Evolutionary conservation across 1,284 basidiomycete species (phyloP), one percentile per base, ranked within the genome.

Genomic region (Tilletia setariae): DNA sequence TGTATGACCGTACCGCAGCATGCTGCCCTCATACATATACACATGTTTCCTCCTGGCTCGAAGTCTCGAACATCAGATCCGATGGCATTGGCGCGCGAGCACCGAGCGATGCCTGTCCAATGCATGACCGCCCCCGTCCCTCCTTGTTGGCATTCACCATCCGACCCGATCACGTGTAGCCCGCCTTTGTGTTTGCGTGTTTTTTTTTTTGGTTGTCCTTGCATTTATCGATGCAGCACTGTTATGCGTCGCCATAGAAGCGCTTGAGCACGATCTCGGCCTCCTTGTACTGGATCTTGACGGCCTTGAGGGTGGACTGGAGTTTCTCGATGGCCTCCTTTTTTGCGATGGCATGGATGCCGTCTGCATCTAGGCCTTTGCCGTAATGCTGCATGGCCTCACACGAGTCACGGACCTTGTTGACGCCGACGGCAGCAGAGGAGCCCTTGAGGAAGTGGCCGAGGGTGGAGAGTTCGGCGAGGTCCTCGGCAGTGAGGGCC

Each of bases 361-460:
- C 80, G 63, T 80, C 78, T 21, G 75, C 75, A 42, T 86, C 85
- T 23, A 84, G 82, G 51, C 76, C 72, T 68, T 85, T 86, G 64
- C 93, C 93, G 79, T 90, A 80, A 83, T 94, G 89, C 83, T 95
- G 93, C 82, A 95, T 94, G 83, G 88, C 87, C 83, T 93, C 92
- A 84, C 93, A 95, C 59, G 89, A 89, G 32, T 85, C 86, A 80
- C 92, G 89, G 67, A 97, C 92, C 76, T 88, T 88, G 73, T 86
- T 85, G 49, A 94, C 88, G 44, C 93, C 93, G 53, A 96, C 87
- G 1, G 94, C 92, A 16, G 93, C 93, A 40, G 92, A 94, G 1
- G 93, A 94, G 63, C 93, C 94, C 83, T 96, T 97, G 80, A 97
- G 88, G 83, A 92, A 97, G 83, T 97, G 94, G 0, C 93, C 94